These are phyloP conservation scores for Sequoia sempervirens DNA, from an alignment of 75 land plant genomes.

Conservation along the genomic window DNA sequence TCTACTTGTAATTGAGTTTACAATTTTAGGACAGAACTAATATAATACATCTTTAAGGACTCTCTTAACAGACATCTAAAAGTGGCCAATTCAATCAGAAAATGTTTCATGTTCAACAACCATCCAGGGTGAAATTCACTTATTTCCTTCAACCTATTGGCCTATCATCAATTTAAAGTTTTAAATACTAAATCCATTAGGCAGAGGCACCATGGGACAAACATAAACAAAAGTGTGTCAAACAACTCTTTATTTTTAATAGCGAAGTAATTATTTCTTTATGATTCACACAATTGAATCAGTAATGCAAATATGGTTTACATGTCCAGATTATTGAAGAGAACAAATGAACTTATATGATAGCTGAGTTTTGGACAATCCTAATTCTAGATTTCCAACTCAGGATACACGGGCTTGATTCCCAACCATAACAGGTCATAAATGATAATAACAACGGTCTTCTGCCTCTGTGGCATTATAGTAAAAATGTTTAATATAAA, in stretches of 20 bases:
- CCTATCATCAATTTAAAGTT: background rate
- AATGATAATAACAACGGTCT: background rate
- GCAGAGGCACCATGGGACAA: background rate
- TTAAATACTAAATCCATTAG: background rate
- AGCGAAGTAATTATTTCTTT: background rate
- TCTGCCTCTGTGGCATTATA: constrained; percentile 5
- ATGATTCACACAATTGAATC: constrained; percentile 2
- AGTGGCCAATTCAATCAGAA: background rate
- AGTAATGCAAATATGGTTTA: constrained; percentile 1
- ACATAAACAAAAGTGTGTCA: background rate
- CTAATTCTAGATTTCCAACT: background rate
- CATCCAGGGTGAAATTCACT: background rate
- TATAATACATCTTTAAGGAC: background rate
- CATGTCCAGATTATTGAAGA: constrained; percentile 9
- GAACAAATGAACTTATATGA: background rate
- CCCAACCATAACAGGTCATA: constrained; percentile 3
- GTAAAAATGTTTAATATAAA: constrained; percentile 1
- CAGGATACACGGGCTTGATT: background rate
- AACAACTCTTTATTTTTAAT: background rate
- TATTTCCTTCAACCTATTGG: background rate
- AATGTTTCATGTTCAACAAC: background rate
- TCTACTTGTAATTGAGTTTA: background rate
- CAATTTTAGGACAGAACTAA: background rate
- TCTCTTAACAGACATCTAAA: background rate
- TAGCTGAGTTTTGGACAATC: background rate